A percentile compares a stretch with the other conserved stretches of the same genome.
These are phyloP conservation scores for Ustilago bromivora DNA, from an alignment of 1,284 basidiomycete species.

Conservation along the genomic window DNA sequence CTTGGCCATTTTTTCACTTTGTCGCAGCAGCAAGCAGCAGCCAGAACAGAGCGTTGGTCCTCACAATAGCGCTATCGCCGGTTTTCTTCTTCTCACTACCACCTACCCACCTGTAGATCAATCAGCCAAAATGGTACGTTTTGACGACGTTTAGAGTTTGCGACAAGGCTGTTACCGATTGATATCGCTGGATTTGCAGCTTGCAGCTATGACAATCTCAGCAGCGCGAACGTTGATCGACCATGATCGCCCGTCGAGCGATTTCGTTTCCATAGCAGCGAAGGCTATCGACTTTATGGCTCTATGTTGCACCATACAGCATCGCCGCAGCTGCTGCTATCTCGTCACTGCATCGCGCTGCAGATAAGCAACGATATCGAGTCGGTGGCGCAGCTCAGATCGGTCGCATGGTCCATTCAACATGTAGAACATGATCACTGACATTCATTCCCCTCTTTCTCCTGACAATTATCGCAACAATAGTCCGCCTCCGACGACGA, in stretches of 20 bases:
- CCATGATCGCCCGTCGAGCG: background rate
- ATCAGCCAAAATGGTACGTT: constrained; percentile 50
- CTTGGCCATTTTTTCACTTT: constrained; percentile 14
- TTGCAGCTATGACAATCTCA: background rate
- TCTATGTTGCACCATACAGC: background rate
- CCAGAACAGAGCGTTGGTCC: constrained; percentile 13
- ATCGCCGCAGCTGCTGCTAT: background rate
- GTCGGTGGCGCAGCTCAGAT: background rate
- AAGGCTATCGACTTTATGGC: background rate
- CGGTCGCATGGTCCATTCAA: background rate
- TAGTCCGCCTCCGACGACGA: constrained; percentile 78
- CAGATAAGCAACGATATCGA: background rate
- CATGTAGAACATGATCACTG: background rate
- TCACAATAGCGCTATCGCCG: constrained; percentile 16
- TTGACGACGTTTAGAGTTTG: background rate
- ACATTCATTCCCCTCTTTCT: background rate
- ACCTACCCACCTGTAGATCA: constrained; percentile 49
- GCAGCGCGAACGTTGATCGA: background rate
- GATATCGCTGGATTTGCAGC: background rate
- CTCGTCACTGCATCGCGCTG: background rate
- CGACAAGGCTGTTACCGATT: background rate
- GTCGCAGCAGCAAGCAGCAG: background rate
- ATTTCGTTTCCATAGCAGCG: background rate
- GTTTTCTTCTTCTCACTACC: constrained; percentile 19
- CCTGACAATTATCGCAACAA: background rate